Base-by-base conservation (phyloP, 2,329 filamentous ascomycete species). In the Ascocoryne sarcoides region DNA sequence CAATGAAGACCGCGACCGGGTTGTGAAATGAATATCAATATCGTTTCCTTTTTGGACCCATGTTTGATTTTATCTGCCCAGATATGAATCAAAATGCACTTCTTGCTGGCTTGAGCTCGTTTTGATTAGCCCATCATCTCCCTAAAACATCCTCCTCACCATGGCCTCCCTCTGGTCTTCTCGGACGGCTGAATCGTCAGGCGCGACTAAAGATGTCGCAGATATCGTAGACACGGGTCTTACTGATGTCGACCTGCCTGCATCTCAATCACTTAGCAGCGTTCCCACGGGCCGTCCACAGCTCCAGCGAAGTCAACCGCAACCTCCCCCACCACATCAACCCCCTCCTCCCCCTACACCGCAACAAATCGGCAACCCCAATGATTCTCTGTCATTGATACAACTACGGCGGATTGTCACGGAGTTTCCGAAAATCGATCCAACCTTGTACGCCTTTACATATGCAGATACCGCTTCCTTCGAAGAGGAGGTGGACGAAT, bases 401-500 rank as follows among this genome's bases (percentile, higher is more conserved):
- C 84, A 90, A 62, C 68, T 90, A 36, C 75, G 77, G 48, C 77
- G 76, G 49, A 74, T 89, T 39, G 81, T 89, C 14, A 75, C 78
- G 47, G 84, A 89, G 44, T 78, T 86, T 51, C 82, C 82, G 12
- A 76, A 75, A 48, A 59, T 70, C 37, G 83, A 88, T 50, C 75
- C 82, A 36, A 69, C 73, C 32, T 77, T 79, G 9, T 98, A 98
- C 67, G 88, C 92, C 45, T 98, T 95, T 60, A 76, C 75, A 48
- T 90, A 90, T 64, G 67, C 74, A 18, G 84, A 90, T 61, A 73
- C 75, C 41, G 79, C 81, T 16, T 68, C 77, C 1, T 82, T 94
- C 53, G 78, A 84, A 14, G 86, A 92, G 48, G 92, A 98, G 67
- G 71, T 98, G 35, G 87, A 96, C 59, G 92, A 98, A 65, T 98